Evolutionary conservation across 805 yeast species (phyloP).

Genomic region (Ogataea glucozyma): DNA sequence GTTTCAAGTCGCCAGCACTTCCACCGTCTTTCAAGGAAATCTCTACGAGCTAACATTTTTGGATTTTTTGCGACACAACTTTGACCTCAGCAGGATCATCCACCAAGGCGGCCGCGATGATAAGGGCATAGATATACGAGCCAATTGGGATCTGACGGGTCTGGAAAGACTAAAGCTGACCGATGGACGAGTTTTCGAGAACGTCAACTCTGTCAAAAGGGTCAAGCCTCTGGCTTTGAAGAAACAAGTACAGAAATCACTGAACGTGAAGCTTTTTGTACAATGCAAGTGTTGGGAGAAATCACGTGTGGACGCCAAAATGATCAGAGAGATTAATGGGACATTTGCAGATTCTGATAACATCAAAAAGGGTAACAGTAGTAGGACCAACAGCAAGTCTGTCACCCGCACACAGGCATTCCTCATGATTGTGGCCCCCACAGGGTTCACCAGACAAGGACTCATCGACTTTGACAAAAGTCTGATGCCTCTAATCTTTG

Average conservation of each 20-base stretch:
- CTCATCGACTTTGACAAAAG: constrained; percentile 45
- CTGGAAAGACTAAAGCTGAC: constrained; percentile 3
- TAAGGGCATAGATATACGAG: constrained; percentile 56
- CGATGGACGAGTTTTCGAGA: constrained; percentile 14
- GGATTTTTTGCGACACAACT: constrained; percentile 38
- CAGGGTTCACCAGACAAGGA: constrained; percentile 49
- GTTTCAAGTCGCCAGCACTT: constrained; percentile 42
- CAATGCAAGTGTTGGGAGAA: constrained; percentile 55
- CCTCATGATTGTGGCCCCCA: constrained; percentile 49
- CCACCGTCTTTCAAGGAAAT: constrained; percentile 56
- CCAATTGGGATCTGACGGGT: constrained; percentile 45
- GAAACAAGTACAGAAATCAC: constrained; percentile 18
- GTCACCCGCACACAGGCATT: constrained; percentile 18
- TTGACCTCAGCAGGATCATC: constrained; percentile 39
- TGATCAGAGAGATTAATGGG: constrained; percentile 56
- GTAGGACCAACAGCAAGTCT: neutral
- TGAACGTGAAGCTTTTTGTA: constrained; percentile 45
- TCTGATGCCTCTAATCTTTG: constrained; percentile 46
- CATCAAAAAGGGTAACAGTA: constrained; percentile 8
- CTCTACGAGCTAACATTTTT: constrained; percentile 51
- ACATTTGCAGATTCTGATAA: constrained; percentile 39
- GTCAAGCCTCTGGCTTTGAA: constrained; percentile 29
- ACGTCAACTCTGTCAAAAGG: constrained; percentile 27
- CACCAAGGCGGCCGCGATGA: constrained; percentile 59
- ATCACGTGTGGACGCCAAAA: constrained; percentile 44